Evolutionary conservation across 768 basidiomycete species (phyloP).

Genomic region (Psilocybe sp.): DNA sequence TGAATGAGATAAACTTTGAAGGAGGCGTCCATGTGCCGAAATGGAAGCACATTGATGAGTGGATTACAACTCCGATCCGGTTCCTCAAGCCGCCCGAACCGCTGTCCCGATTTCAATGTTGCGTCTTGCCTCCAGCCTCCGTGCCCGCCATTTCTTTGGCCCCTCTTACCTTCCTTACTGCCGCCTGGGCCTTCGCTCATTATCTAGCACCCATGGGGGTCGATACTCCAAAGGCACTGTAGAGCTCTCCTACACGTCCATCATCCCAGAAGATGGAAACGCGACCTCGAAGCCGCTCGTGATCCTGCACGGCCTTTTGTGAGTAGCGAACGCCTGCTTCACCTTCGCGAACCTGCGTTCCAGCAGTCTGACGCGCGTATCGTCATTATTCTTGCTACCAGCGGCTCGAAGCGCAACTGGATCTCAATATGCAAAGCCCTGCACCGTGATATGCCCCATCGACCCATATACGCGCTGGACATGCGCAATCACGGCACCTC

Average conservation of each 20-base stretch:
- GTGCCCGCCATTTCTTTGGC: too few relatives aligned
- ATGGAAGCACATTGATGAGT: too few relatives aligned
- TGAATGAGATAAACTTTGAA: too few relatives aligned
- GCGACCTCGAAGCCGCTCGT: conserved; percentile 42
- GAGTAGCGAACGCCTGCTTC: conserved; percentile 17
- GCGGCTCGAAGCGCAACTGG: conserved; percentile 92
- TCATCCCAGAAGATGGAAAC: conserved; percentile 23
- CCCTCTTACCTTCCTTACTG: too few relatives aligned
- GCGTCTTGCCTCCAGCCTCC: too few relatives aligned
- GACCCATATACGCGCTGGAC: conserved; percentile 78
- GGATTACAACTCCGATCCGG: too few relatives aligned
- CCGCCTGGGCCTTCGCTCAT: background rate
- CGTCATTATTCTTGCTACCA: conserved; percentile 22
- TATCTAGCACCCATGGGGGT: conserved; percentile 7
- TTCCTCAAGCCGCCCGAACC: too few relatives aligned
- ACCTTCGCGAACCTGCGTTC: background rate
- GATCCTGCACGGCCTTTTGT: conserved; percentile 68
- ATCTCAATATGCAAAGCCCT: conserved; percentile 76
- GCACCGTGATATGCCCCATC: conserved; percentile 49
- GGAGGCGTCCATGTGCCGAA: too few relatives aligned
- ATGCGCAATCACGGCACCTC: conserved; percentile 89
- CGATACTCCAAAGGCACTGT: conserved; percentile 9
- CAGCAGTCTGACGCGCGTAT: background rate
- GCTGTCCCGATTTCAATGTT: too few relatives aligned
- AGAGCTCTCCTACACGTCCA: conserved; percentile 19